Evolutionary conservation across 352 stramenopile genomes (phyloP), one percentile per base, ranked within the genome.

Genomic region (Phytophthora brassicae): DNA sequence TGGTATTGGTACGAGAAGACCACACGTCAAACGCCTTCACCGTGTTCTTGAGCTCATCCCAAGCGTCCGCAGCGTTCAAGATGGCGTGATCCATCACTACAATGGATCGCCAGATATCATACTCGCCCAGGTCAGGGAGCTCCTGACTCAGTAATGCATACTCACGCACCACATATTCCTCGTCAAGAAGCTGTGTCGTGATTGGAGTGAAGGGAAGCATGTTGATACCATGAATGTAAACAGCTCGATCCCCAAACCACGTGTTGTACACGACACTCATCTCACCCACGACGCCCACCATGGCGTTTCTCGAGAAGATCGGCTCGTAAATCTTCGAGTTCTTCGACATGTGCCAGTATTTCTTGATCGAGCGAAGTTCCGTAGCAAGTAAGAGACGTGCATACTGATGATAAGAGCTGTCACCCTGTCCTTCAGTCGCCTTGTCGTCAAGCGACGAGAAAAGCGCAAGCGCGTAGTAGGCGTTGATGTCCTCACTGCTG

Each of bases 331-430:
- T 88, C 35, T 77, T 59, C 26, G 81, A 88, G 68, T 88, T 83
- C 31, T 73, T 35, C 19, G 60, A 49, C 79, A 99, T 98, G 55
- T 98, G 96, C 95, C 95, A 99, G 81, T 99, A 99, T 43, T 84
- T 96, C 66, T 98, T 94, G 23, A 94, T 88, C 16, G 91, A 91
- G 4, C 92, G 94, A 26, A 98, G 53, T 74, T 99, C 95, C 35
- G 83, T 95, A 7, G 94, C 90, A 12, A 99, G 74, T 24, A 99
- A 74, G 19, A 98, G 67, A 14, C 90, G 81, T 9, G 90, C 75
- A 70, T 95, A 99, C 64, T 98, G 75, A 47, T 82, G 71, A 58
- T 91, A 90, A 33, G 79, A 89, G 0, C 56, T 67, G 9, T 66
- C 51, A 16, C 26, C 57, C 12, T 61, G 50, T 22, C 42, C 56